Base-by-base conservation (phyloP, 768 basidiomycete genomes). In the Scleroderma citrinum region DNA sequence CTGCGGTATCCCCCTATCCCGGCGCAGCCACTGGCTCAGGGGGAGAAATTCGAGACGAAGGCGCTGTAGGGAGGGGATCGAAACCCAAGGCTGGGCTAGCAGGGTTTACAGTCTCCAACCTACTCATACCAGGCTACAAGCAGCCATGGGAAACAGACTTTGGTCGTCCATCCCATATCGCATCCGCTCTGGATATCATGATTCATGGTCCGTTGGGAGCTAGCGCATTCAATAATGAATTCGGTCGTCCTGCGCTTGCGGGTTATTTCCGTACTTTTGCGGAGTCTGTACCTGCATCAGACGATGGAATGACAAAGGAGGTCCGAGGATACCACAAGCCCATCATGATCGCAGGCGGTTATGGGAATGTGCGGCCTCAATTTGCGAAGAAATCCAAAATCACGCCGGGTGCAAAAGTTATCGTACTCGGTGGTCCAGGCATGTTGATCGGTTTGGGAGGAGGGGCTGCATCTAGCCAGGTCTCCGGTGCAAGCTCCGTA, bases 11-110 rank as follows among this genome's bases (percentile, higher is more conserved):
- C 1, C 96, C 96, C 1, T 98, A 87, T 65, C 92, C 96, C 2
- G 96, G 96, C n/a, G 95, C 96, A 0, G 94, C 95, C 1, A 98
- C 96, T 1, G 96, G 96, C 17, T 97, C 95, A 1, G 96, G 96
- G 7, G 96, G 96, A 10, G 96, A 99, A 69, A 98, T 98, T 56
- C 82, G 96, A 30, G 96, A 99, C 64, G 96, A 99, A 69, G 96
- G 95, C 14, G 87, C 96, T 5, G 92, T 94, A 35, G 96, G 96
- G 5, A 75, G 87, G 39, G 96, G 96, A 2, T 96, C 94, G 2
- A 89, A 87, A 59, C 96, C 96, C 10, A 99, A 99, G 72, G 94
- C 94, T 12, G 95, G 95, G 43, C 75, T 99, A 29, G 70, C 82
- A 10, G 96, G 96, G 12, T 99, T 91, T 71, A 92, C 92, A 14